Evolutionary conservation across 306 rosid species (phyloP).

Genomic region (Prosopis cineraria): DNA sequence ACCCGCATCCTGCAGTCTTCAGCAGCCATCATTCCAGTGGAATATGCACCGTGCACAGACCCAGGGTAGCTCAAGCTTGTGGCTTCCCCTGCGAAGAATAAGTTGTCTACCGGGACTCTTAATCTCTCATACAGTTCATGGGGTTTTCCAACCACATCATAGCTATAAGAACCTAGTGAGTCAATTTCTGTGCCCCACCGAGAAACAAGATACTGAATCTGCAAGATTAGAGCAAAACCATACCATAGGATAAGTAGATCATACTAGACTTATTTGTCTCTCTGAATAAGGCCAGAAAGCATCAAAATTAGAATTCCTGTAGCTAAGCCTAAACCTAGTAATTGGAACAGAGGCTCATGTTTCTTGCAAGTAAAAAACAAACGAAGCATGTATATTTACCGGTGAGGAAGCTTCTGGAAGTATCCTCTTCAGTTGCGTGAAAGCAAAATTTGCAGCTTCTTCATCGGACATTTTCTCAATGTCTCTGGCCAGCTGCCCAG

Average conservation of each 20-base stretch:
- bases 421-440: slow-evolving; percentile 75
- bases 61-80: slow-evolving; percentile 80
- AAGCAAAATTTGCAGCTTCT: slow-evolving; percentile 91
- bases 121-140: slow-evolving; percentile 91
- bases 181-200: slow-evolving; percentile 87
- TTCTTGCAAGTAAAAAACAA: not conserved
- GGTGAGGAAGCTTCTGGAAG: slow-evolving; percentile 96
- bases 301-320: not conserved
- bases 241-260: not conserved
- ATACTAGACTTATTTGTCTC: not conserved
- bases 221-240: slow-evolving; percentile 41
- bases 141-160: slow-evolving; percentile 83
- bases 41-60: slow-evolving; percentile 91
- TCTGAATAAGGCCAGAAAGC: not conserved
- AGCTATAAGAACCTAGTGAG: slow-evolving; percentile 92
- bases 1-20: slow-evolving; percentile 99
- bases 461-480: slow-evolving; percentile 99
- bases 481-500: slow-evolving; percentile 98
- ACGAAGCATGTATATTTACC: slow-evolving; percentile 43
- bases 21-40: slow-evolving; percentile 94
- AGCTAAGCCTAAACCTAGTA: not conserved
- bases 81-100: slow-evolving; percentile 99
- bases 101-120: slow-evolving; percentile 90
- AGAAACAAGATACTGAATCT: slow-evolving; percentile 92
- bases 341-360: slow-evolving; percentile 4